These are phyloP conservation scores for Psidium friedrichsthalianum DNA, from an alignment of 345 rosid genomes.

Conservation along the genomic window DNA sequence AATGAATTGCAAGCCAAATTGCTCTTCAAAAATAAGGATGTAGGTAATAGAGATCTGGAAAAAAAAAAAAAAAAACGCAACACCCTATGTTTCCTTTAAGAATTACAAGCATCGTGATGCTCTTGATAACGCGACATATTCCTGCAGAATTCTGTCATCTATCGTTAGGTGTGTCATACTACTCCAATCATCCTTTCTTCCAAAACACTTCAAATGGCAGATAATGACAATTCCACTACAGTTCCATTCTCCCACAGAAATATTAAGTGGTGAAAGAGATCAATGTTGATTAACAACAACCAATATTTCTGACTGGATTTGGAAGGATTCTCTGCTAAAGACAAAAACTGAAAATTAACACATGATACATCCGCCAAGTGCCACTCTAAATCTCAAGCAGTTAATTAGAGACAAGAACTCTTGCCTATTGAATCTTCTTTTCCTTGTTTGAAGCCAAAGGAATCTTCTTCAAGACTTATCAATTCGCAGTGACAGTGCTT, in stretches of 20 bases:
- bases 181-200: not conserved
- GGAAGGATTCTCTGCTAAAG: not conserved
- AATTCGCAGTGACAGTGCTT: slow-evolving; percentile 47
- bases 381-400: not conserved
- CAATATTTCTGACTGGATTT: not conserved
- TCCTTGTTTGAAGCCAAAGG: slow-evolving; percentile 36
- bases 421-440: slow-evolving; percentile 66
- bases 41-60: not conserved
- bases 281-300: not conserved
- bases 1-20: not conserved
- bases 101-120: not conserved
- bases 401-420: slow-evolving; percentile 1
- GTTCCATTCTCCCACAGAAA: not conserved
- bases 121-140: not conserved
- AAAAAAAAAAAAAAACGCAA: not conserved
- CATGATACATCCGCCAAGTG: not conserved
- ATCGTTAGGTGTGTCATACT: not conserved
- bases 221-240: not conserved
- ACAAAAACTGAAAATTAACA: not conserved
- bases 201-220: not conserved
- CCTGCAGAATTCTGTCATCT: not conserved
- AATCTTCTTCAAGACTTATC: slow-evolving; percentile 40
- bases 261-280: not conserved
- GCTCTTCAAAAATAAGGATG: not conserved
- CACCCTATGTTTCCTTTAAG: not conserved